phyloP scores from a whole-genome alignment of 148 eudicot species.

The Dysphania ambrosioides region DNA sequence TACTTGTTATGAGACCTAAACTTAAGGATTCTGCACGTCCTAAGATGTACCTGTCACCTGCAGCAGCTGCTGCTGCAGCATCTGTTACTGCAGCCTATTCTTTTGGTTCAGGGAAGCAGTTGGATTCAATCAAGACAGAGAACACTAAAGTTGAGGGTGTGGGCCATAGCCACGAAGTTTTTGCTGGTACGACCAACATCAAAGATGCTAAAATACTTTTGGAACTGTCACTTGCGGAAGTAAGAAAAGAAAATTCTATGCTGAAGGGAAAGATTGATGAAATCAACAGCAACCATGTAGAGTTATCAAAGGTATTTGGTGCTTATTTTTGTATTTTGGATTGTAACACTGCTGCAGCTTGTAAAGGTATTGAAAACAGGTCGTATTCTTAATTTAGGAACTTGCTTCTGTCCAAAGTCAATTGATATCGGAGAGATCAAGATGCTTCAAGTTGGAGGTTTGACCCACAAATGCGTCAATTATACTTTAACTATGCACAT shows the following conservation, averaged over 20 bases:
- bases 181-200: conserved; percentile 30
- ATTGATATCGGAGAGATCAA: conserved; percentile 76
- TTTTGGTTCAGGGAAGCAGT: conserved; percentile 45
- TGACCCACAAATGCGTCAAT: conserved; percentile 3
- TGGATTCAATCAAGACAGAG: conserved; percentile 28
- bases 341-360: no score
- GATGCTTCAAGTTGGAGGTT: conserved; percentile 94
- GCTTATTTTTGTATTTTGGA: background rate
- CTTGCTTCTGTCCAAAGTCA: conserved; percentile 85
- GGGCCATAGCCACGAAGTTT: conserved; percentile 33
- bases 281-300: conserved; percentile 50
- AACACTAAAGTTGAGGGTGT: conserved; percentile 25
- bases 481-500: background rate
- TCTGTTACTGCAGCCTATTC: conserved; percentile 93
- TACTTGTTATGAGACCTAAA: conserved; percentile 78
- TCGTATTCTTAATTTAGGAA: conserved; percentile 49
- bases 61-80: conserved; percentile 97
- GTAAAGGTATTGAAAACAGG: conserved; percentile 10
- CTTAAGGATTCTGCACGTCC: conserved; percentile 57
- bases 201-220: conserved; percentile 53
- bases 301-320: conserved; percentile 56
- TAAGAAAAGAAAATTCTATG: conserved; percentile 53
- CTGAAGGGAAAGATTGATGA: conserved; percentile 73
- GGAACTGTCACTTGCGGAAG: conserved; percentile 58
- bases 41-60: conserved; percentile 82